Conservation (phyloP, 805 yeast genomes). For the Lipomyces lipofer region DNA sequence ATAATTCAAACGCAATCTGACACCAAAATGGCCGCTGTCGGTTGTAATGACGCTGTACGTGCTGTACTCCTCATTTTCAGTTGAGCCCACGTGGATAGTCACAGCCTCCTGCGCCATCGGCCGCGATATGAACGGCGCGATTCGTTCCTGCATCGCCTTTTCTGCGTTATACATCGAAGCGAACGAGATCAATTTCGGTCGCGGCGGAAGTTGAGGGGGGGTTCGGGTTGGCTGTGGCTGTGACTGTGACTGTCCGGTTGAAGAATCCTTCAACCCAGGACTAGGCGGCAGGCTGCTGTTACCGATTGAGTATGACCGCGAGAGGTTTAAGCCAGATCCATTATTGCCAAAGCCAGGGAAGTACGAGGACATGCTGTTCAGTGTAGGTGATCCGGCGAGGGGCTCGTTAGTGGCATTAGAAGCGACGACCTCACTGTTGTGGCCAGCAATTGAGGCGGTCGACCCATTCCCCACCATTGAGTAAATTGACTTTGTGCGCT, state of each 20-base stretch:
- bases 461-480: conserved; percentile 15
- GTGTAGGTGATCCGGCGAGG: conserved; percentile 19
- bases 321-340: conserved; percentile 18
- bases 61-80: conserved; percentile 39
- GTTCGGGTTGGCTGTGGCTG: too few species aligned
- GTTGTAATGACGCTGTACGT: conserved; percentile 54
- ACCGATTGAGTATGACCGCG: conserved; percentile 19
- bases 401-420: conserved; percentile 27
- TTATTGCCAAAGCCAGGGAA: conserved; percentile 24
- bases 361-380: conserved; percentile 14
- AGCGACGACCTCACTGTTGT: conserved; percentile 28
- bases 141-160: conserved; percentile 58
- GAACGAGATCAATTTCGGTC: conserved; percentile 28
- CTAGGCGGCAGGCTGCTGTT: not conserved
- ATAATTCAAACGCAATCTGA: conserved; percentile 55
- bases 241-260: not conserved
- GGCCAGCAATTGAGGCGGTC: conserved; percentile 21
- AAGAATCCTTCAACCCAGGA: not conserved
- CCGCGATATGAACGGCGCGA: conserved; percentile 69
- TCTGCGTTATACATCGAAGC: conserved; percentile 41
- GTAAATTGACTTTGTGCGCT: conserved; percentile 22
- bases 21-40: conserved; percentile 63
- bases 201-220: conserved; percentile 29
- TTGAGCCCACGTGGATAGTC: conserved; percentile 57
- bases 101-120: conserved; percentile 60